Evolutionary conservation across 129 eudicot genomes (phyloP).

Genomic region (Flaveria bidentis): DNA sequence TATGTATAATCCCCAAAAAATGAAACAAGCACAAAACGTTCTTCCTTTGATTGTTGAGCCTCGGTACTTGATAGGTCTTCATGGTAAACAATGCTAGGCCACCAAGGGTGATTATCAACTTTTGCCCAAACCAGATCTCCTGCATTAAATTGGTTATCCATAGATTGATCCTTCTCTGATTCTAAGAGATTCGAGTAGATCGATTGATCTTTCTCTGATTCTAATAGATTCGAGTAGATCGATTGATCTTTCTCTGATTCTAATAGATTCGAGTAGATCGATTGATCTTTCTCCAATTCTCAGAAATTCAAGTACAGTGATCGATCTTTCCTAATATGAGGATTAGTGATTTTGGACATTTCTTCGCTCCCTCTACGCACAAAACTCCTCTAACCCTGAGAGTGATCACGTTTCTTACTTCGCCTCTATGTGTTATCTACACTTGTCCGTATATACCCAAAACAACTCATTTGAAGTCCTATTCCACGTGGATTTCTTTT

Average conservation of each 20-base stretch:
- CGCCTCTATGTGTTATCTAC: conserved; percentile 1
- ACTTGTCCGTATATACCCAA: background rate
- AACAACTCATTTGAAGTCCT: conserved; percentile 1
- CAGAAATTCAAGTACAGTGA: background rate
- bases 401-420: background rate
- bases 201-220: background rate
- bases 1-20: conserved; percentile 43
- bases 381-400: background rate
- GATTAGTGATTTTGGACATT: background rate
- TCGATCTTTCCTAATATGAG: background rate
- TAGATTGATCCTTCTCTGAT: background rate
- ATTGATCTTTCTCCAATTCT: conserved; percentile 2
- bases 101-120: conserved; percentile 37
- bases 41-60: conserved; percentile 13
- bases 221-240: background rate
- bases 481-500: background rate
- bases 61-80: conserved; percentile 25
- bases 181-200: background rate
- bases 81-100: conserved; percentile 38
- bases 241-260: background rate
- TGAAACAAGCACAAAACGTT: conserved; percentile 32
- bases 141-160: conserved; percentile 7
- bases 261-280: background rate
- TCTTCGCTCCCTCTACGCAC: background rate
- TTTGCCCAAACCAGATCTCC: conserved; percentile 46